Conservation (phyloP, 2,329 filamentous ascomycete genomes). For the Hypoxylon sp. region DNA sequence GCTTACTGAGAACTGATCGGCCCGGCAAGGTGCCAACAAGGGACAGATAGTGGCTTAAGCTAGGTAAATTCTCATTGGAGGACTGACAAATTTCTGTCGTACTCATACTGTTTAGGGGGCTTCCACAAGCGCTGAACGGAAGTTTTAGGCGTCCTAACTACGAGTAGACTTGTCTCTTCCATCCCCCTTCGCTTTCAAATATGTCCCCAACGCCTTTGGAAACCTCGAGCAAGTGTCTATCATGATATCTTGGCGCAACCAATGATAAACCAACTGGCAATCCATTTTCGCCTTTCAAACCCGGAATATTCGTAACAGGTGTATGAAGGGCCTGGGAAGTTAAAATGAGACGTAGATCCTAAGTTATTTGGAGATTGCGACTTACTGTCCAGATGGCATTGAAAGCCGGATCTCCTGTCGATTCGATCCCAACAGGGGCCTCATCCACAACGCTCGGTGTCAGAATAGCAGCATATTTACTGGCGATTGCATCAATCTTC, state of each 20-base stretch:
- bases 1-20: neutral
- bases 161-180: constrained; percentile 36
- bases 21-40: neutral
- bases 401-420: constrained; percentile 69
- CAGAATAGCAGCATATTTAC: constrained; percentile 68
- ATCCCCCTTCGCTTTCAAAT: constrained; percentile 58
- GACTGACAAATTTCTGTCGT: neutral
- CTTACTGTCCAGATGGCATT: constrained; percentile 68
- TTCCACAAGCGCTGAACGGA: too few relatives aligned
- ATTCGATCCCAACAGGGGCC: constrained; percentile 67
- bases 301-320: constrained; percentile 75
- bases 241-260: constrained; percentile 62
- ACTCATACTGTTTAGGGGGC: neutral
- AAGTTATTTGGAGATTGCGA: constrained; percentile 29
- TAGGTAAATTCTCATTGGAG: neutral
- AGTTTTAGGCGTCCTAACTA: neutral
- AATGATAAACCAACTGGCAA: constrained; percentile 73
- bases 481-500: constrained; percentile 66
- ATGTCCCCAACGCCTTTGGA: constrained; percentile 58
- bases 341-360: neutral
- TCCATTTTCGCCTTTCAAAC: constrained; percentile 69
- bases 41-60: neutral
- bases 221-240: constrained; percentile 59
- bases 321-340: constrained; percentile 65
- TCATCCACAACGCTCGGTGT: constrained; percentile 72